Base-by-base conservation (phyloP, 2,329 filamentous ascomycete species). In the Dactylonectria estremocensis region DNA sequence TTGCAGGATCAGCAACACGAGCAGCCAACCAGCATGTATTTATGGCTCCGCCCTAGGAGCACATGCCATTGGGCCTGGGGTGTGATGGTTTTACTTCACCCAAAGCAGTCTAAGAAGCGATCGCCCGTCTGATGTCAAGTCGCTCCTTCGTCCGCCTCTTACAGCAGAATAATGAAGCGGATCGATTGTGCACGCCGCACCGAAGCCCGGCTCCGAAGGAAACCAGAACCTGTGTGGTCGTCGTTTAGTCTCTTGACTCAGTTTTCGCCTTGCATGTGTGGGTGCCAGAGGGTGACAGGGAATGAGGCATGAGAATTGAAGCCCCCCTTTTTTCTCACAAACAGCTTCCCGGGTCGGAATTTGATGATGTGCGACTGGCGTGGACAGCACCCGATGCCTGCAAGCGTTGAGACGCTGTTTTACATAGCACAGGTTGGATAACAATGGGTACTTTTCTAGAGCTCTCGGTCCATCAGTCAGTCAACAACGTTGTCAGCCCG, bases 11-110 rank as follows among this genome's bases (percentile, higher is more conserved):
- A 74, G 64, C 70, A 64, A 45, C 37, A 67, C 52, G 33, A 61
- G 61, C 57, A 72, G 64, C 74, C 71, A 75, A 73, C 63, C 72
- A 76, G 46, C 49, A 37, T 50, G 28, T 24, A 55, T 37, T 28
- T 46, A 40, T 53, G 68, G 72, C 67, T 67, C 69, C 72, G 66
- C 69, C 54, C 54, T 50, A 46, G 48, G 59, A 58, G 66, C 72
- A 72, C 71, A 75, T 69, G 71, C 71, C 71, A 71, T 64, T 61
- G 49, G 66, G 43, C 65, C 71, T 68, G 68, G 66, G 66, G 66
- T 64, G 64, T 67, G 74, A 68, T 43, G 59, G 71, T 76, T 73
- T 76, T 72, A 71, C 69, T 59, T 72, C 56, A 46, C 70, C 74
- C 70, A 62, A 75, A 75, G 55, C 43, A 67, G 74, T 48, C 55